Evolutionary conservation across 2,329 filamentous ascomycete genomes (phyloP), one percentile per base, ranked within the genome.

Genomic region (Cladosporium sphaerospermum): DNA sequence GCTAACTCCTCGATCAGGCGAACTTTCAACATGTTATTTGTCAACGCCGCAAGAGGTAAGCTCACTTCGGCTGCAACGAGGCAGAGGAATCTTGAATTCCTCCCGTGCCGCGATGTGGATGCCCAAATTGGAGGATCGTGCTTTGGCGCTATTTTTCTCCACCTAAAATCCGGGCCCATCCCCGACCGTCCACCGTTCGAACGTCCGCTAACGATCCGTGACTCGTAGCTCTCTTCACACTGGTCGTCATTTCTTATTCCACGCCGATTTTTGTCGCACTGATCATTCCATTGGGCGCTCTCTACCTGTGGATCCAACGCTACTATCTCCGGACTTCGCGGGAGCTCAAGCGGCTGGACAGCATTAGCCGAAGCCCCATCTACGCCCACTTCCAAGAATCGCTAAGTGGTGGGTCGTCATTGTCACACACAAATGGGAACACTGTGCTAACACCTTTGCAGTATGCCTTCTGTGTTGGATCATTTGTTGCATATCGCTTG

Each of bases 381-480:
- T 99, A 91, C 69, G 93, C 93, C 6, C 95, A 99, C 71, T 99
- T 99, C 75, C 93, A 99, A 68, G 95, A 99, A 73, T 95, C 90
- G 1, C 81, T 99, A 9, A 92, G 89, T 57, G 93, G 44, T 42
- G 40, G 40, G 40, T 45, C 31, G 10, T 10, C 36, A 39, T 45
- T 34, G 4, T 28, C 31, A 18, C 3, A 33, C n/a, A 28, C 23
- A 28, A 5, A 28, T 28, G 23, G 7, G 23, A 28, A 28, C 23
- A 28, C 23, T 28, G 23, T 28, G 44, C 44, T 45, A 45, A 45
- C 44, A 34, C 31, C 5, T 33, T 45, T 36, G 31, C 14, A 45
- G 44, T 45, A 45, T n/a, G 5, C 18, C 13, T 36, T 32, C 44
- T 13, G 31, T 14, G 13, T 13, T 18, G 2, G 4, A 19, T n/a